phyloP scores from a whole-genome alignment of 2,329 filamentous ascomycete species.

The Exophiala dermatitidis region DNA sequence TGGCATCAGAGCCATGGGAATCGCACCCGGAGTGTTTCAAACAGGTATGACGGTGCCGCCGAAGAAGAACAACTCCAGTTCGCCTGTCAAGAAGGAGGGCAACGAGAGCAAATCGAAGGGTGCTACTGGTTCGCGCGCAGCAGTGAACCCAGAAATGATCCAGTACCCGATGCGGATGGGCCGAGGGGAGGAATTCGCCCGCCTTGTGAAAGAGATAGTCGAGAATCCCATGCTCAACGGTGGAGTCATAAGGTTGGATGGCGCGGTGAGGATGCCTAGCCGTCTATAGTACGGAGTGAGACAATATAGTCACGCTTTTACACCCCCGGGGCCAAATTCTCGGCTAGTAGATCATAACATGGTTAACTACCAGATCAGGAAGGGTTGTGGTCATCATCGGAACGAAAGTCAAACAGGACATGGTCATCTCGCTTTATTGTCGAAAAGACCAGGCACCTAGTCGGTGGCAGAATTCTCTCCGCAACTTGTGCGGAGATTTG shows the following conservation, averaged over 20 bases:
- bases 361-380: too few relatives aligned
- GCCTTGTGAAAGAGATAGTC: constrained; percentile 26
- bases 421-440: too few relatives aligned
- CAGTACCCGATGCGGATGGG: constrained; percentile 27
- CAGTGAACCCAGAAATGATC: constrained; percentile 23
- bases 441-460: too few relatives aligned
- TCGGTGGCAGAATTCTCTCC: too few relatives aligned
- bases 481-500: too few relatives aligned
- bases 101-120: constrained; percentile 9
- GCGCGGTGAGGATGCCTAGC: constrained; percentile 27
- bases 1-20: constrained; percentile 26
- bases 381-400: too few relatives aligned
- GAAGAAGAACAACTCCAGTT: constrained; percentile 5
- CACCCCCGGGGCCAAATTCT: too few relatives aligned
- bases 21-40: constrained; percentile 27
- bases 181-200: constrained; percentile 25
- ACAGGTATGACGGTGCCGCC: constrained; percentile 24
- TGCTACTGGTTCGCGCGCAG: constrained; percentile 13
- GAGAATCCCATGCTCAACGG: constrained; percentile 29
- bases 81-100: constrained; percentile 11
- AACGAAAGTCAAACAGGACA: too few relatives aligned
- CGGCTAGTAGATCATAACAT: too few relatives aligned
- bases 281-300: constrained; percentile 11
- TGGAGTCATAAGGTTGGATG: constrained; percentile 26
- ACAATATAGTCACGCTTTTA: too few relatives aligned